Base-by-base conservation (phyloP, 345 rosid genomes). In the Lenwebbia sp. region DNA sequence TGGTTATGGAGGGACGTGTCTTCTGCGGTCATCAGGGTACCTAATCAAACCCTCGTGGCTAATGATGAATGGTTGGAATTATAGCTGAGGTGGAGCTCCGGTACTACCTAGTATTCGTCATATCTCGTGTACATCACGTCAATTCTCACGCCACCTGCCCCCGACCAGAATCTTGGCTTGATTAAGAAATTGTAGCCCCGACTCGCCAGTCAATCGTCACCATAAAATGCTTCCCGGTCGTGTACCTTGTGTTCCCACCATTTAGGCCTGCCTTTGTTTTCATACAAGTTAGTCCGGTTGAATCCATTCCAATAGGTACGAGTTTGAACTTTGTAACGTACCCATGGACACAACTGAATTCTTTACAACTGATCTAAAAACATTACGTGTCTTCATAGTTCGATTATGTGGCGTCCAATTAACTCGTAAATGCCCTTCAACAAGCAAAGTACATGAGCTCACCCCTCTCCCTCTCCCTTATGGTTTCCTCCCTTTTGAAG, bases 341-440 rank as follows among this genome's bases (percentile, higher is more conserved):
- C 17, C 1, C 76, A 15, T 65, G 4, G 23, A 65, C 12, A 7
- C 6, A 12, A 4, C 40, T 14, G 40, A 28, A 13, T n/a, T 28
- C 2, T 15, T 13, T 15, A 14, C 41, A 15, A 9, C 5, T 5
- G 23, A 65, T 65, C 11, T 5, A 30, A 15, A 62, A 7, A 62
- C 17, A 28, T 62, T 3, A 22, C 11, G 3, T 6, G 21, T 28
- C 40, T n/a, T 60, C 1, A 6, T 60, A 60, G 10, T 19, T 6
- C 2, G 0, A 28, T 14, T 13, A 0, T 28, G 10, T 3, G 17
- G 4, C n/a, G 33, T n/a, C 70, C 37, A 60, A 7, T 60, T 28
- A 28, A 60, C 21, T 60, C 0, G 5, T 3, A 28, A 62, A 14
- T 7, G 75, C 75, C 40, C 22, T 62, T 62, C 10, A 14, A 62